Evolutionary conservation across 768 basidiomycete species (phyloP).

Genomic region (Boletus pseudopeckii): DNA sequence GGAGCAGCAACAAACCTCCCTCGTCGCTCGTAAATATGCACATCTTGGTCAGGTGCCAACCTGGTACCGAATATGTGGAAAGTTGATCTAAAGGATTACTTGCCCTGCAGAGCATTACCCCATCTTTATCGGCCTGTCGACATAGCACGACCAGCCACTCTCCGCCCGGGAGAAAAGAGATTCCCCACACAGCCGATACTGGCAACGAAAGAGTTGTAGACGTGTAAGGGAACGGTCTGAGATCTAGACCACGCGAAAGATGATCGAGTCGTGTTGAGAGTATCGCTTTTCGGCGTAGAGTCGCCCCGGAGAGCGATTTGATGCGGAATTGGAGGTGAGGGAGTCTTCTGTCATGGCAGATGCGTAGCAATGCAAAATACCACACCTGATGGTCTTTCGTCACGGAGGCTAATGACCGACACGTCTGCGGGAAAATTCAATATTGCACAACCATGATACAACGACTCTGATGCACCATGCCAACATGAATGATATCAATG

Average conservation of each 20-base stretch:
- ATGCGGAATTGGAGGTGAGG: neutral
- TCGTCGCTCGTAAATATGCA: neutral
- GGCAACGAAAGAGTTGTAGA: neutral
- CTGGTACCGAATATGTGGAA: neutral
- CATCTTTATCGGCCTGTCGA: neutral
- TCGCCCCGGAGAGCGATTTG: neutral
- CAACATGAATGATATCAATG: conserved; percentile 6
- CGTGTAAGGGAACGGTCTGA: neutral
- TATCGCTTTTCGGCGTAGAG: conserved; percentile 5
- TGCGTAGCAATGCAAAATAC: conserved; percentile 2
- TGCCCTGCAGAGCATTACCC: conserved; percentile 6
- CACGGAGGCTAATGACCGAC: conserved; percentile 1
- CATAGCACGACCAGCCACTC: conserved; percentile 9
- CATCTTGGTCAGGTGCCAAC: neutral
- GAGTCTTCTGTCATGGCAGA: conserved; percentile 4
- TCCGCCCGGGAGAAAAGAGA: conserved; percentile 10
- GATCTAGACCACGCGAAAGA: neutral
- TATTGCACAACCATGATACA: neutral
- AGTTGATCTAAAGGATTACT: neutral
- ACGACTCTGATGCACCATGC: conserved; percentile 3
- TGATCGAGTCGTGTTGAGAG: conserved; percentile 1
- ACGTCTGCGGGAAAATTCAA: conserved; percentile 1
- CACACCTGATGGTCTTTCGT: neutral
- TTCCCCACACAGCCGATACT: neutral
- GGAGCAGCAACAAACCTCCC: neutral